Conservation (phyloP, 1,139 yeast species). For the Diutina sp. region DNA sequence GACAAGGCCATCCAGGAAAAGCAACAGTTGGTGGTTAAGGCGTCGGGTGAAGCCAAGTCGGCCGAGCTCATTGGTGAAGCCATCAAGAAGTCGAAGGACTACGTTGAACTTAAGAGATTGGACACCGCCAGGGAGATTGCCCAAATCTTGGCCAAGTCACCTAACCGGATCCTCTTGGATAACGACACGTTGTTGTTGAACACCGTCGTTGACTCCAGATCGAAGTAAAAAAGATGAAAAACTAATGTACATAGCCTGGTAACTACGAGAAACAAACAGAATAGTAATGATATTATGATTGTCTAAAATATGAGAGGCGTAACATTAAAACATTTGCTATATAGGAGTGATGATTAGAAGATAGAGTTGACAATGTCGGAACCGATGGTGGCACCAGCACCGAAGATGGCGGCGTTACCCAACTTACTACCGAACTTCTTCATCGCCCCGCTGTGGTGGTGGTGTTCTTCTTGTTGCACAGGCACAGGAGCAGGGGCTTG, state of each 20-base stretch:
- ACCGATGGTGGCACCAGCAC: constrained; percentile 96
- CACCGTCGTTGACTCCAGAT: constrained; percentile 51
- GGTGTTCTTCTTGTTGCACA: constrained; percentile 5
- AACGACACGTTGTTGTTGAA: constrained; percentile 85
- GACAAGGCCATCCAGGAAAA: constrained; percentile 97
- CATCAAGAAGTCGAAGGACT: constrained; percentile 87
- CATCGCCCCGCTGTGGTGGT: constrained; percentile 18
- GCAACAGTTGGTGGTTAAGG: constrained; percentile 91
- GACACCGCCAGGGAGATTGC: constrained; percentile 98
- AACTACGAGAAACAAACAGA: not conserved
- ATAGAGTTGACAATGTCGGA: constrained; percentile 77
- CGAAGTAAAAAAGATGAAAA: not conserved
- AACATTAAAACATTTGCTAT: not conserved
- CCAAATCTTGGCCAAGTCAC: constrained; percentile 66
- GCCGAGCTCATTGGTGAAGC: constrained; percentile 99
- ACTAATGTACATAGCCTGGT: not conserved
- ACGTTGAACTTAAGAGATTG: constrained; percentile 90
- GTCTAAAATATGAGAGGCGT: not conserved
- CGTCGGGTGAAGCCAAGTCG: constrained; percentile 97
- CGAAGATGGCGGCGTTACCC: constrained; percentile 89
- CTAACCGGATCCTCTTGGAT: constrained; percentile 84
- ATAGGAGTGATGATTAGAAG: constrained; percentile 27
- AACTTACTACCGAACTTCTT: constrained; percentile 71
- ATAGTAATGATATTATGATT: not conserved
- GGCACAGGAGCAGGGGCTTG: constrained; percentile 4